Evolutionary conservation across 495 filamentous ascomycete species (phyloP).

Genomic region (Paragyromitra xinjiangensis): DNA sequence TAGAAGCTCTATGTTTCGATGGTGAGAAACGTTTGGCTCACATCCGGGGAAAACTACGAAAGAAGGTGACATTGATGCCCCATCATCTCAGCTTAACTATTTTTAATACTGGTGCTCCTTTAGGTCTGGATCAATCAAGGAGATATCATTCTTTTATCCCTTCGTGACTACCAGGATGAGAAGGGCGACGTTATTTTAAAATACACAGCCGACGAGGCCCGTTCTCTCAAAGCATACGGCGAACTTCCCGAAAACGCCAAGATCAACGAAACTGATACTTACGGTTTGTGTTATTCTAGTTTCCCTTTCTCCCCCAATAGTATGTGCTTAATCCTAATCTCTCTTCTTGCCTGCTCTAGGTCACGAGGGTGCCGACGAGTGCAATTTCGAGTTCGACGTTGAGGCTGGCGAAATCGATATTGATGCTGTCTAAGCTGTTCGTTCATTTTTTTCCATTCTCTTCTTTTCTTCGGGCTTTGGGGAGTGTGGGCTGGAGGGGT

Average conservation of each 20-base stretch:
- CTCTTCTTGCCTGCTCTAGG: conserved; percentile 48
- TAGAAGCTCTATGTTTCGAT: conserved; percentile 97
- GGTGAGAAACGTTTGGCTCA: conserved; percentile 85
- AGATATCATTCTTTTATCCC: conserved; percentile 95
- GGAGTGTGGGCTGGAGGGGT: conserved; percentile 1
- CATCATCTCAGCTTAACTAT: neutral
- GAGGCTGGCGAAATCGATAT: conserved; percentile 74
- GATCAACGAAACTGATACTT: conserved; percentile 99
- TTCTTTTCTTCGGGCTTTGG: conserved; percentile 25
- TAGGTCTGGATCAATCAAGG: conserved; percentile 94
- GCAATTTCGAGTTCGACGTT: conserved; percentile 83
- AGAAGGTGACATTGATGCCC: conserved; percentile 70
- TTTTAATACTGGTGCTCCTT: neutral
- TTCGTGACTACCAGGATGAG: conserved; percentile 98
- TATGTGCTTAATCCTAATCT: conserved; percentile 2
- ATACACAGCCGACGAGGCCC: conserved; percentile 96
- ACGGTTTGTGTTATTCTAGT: conserved; percentile 56
- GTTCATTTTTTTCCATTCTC: conserved; percentile 16
- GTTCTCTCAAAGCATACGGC: conserved; percentile 92
- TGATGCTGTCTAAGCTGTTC: conserved; percentile 70
- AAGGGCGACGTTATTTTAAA: conserved; percentile 99
- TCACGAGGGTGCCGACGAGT: conserved; percentile 75
- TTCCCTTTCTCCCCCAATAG: neutral
- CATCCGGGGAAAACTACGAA: conserved; percentile 94
- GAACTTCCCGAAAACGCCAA: conserved; percentile 97